Evolutionary conservation across 2,329 filamentous ascomycete genomes (phyloP).

Genomic region (Epichloe uncinata): DNA sequence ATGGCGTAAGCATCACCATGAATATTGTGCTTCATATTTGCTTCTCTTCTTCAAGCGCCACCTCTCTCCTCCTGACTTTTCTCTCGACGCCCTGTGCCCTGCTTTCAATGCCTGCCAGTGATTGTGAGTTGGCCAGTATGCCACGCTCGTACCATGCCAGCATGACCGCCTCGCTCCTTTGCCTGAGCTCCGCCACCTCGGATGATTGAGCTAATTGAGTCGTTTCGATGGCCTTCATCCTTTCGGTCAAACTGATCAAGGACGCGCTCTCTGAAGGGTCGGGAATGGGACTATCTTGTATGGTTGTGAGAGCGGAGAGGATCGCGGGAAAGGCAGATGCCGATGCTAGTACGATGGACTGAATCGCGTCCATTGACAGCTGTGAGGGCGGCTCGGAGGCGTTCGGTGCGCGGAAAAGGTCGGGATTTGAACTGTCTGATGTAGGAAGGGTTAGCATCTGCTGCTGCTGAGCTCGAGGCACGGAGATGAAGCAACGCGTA

Average conservation of each 20-base stretch:
- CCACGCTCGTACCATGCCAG: constrained; percentile 63
- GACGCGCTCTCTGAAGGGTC: constrained; percentile 40
- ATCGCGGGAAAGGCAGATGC: constrained; percentile 42
- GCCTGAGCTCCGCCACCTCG: constrained; percentile 50
- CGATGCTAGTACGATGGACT: constrained; percentile 41
- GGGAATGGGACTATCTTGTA: constrained; percentile 42
- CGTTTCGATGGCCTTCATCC: constrained; percentile 47
- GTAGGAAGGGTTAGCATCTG: neutral
- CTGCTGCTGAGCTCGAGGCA: neutral
- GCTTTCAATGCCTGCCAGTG: constrained; percentile 59
- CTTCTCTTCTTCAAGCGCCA: constrained; percentile 37
- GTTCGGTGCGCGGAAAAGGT: constrained; percentile 37
- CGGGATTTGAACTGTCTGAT: constrained; percentile 39
- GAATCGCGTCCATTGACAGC: constrained; percentile 36
- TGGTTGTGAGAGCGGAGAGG: constrained; percentile 43
- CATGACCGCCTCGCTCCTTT: constrained; percentile 47
- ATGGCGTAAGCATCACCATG: too few relatives aligned
- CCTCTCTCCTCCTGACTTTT: constrained; percentile 50
- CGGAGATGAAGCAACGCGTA: constrained; percentile 21
- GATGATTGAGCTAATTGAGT: constrained; percentile 48
- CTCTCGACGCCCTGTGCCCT: constrained; percentile 53
- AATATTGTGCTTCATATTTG: constrained; percentile 14
- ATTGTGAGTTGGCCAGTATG: constrained; percentile 52
- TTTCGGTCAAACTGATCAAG: constrained; percentile 44
- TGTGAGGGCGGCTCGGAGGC: constrained; percentile 36